Evolutionary conservation across 148 eudicot species (phyloP).

Genomic region (Hydrangea macrophylla): DNA sequence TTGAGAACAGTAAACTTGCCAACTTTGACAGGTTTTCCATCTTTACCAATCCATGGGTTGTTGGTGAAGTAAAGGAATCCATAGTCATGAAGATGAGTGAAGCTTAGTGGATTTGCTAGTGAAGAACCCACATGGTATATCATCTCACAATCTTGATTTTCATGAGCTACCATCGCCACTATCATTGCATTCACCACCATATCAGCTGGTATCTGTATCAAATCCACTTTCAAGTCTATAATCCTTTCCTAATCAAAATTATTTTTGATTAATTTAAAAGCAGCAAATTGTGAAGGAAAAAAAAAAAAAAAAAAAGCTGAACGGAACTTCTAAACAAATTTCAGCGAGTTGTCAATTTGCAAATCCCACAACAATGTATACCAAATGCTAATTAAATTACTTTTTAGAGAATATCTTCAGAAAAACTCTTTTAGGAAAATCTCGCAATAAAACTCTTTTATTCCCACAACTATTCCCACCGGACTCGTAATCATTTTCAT

Average conservation of each 20-base stretch:
- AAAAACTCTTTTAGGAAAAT: too few species aligned
- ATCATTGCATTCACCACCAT: constrained; percentile 56
- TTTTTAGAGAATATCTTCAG: too few species aligned
- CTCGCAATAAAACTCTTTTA: too few species aligned
- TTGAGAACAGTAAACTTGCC: constrained; percentile 28
- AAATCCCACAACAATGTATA: too few species aligned
- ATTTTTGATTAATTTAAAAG: neutral
- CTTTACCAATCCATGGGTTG: constrained; percentile 50
- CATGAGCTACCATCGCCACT: constrained; percentile 43
- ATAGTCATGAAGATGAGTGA: constrained; percentile 19
- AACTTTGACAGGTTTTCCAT: constrained; percentile 50
- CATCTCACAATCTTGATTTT: constrained; percentile 16
- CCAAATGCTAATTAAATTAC: too few species aligned
- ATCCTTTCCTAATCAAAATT: too few species aligned
- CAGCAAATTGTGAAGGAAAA: neutral
- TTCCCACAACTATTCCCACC: too few species aligned
- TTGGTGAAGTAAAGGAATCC: constrained; percentile 36
- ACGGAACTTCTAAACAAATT: too few species aligned
- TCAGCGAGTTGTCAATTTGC: too few species aligned
- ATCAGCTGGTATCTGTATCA: constrained; percentile 50
- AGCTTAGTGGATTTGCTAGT: constrained; percentile 32
- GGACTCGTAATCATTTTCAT: too few species aligned
- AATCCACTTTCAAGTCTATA: too few species aligned
- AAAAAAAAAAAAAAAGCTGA: too few species aligned
- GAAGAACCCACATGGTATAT: constrained; percentile 59